These are phyloP conservation scores for Aspergillus hiratsukae DNA, from an alignment of 2,329 filamentous ascomycete species.

Conservation along the genomic window DNA sequence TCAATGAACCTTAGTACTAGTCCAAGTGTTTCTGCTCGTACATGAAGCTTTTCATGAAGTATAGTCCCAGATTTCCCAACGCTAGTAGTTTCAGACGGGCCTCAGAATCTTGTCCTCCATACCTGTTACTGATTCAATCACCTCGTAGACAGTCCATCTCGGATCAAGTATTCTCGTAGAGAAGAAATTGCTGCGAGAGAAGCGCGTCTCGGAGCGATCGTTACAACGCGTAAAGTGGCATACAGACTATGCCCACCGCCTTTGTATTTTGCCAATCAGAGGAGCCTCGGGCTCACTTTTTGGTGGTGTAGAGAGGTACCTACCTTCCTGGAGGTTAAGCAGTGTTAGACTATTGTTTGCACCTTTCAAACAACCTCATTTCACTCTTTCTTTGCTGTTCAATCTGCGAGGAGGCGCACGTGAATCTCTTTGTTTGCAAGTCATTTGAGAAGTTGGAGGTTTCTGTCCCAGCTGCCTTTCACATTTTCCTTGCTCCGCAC, in stretches of 20 bases:
- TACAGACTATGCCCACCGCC: conserved; percentile 16
- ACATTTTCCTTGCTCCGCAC: not conserved
- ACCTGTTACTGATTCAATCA: not conserved
- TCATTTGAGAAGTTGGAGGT: not conserved
- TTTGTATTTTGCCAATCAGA: conserved; percentile 12
- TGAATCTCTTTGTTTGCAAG: not conserved
- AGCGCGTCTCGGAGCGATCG: conserved; percentile 9
- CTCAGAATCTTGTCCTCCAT: not conserved
- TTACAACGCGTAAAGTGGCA: conserved; percentile 21
- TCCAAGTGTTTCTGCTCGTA: not conserved
- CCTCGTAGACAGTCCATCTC: not conserved
- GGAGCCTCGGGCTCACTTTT: not conserved
- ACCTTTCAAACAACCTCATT: not conserved
- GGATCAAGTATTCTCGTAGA: not conserved
- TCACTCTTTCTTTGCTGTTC: not conserved
- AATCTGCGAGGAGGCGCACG: not conserved
- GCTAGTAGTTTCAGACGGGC: not conserved
- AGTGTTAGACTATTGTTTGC: not conserved
- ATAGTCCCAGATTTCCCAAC: not conserved
- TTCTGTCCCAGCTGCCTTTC: not conserved
- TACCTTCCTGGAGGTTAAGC: not conserved
- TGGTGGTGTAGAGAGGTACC: not conserved
- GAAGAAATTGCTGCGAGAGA: not conserved
- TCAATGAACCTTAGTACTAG: conserved; percentile 11
- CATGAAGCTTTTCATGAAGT: not conserved